These are phyloP conservation scores for Oenanthe javanica DNA, from an alignment of 140 eudicot genomes.

Conservation along the genomic window DNA sequence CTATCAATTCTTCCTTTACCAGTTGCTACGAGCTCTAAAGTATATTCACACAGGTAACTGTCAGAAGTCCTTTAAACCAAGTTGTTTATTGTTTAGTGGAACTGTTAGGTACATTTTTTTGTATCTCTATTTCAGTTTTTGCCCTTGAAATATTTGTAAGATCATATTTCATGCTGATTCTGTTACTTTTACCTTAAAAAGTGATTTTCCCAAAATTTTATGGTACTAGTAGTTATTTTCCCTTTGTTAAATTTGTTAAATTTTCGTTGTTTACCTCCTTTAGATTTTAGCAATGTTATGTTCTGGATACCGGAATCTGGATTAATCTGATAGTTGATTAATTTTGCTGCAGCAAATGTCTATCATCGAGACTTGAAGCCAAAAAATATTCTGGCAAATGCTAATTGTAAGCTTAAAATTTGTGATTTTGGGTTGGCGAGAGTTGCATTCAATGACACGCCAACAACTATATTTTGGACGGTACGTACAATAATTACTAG, in stretches of 20 bases:
- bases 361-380: slow-evolving; percentile 89
- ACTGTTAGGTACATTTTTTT: background rate
- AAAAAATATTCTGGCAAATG: slow-evolving; percentile 84
- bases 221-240: background rate
- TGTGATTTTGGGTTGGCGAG: slow-evolving; percentile 93
- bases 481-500: slow-evolving; percentile 20
- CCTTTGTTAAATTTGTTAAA: background rate
- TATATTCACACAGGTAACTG: slow-evolving; percentile 80
- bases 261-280: background rate
- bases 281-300: background rate
- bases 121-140: background rate
- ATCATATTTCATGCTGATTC: background rate
- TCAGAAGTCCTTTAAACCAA: background rate
- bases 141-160: background rate
- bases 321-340: slow-evolving; percentile 9
- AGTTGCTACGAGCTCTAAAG: slow-evolving; percentile 78
- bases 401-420: slow-evolving; percentile 86
- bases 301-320: background rate
- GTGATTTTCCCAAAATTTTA: background rate
- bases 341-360: slow-evolving; percentile 63
- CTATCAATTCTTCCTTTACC: slow-evolving; percentile 77
- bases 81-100: background rate
- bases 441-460: slow-evolving; percentile 81
- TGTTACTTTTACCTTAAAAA: background rate
- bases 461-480: slow-evolving; percentile 87